A percentile compares a stretch with the other conserved stretches of the same genome.
Evolutionary conservation across 495 filamentous ascomycete genomes (phyloP).

Genomic region (Aspergillus baeticus): DNA sequence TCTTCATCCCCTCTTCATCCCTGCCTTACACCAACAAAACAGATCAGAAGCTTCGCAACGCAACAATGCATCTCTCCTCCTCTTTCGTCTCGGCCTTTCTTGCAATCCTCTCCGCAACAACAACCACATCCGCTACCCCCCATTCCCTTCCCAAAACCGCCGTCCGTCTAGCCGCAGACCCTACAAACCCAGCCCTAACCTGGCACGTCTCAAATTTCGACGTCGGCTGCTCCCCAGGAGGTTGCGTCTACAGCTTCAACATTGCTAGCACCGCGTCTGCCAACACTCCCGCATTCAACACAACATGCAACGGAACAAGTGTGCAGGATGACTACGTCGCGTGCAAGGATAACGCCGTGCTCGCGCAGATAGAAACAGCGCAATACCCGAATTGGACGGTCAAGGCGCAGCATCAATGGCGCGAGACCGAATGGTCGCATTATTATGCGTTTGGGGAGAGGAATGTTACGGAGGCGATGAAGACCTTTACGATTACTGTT

Average conservation of each 20-base stretch:
- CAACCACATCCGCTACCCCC: slow-evolving; percentile 1
- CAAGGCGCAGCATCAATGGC: slow-evolving; percentile 35
- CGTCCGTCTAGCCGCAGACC: slow-evolving; percentile 12
- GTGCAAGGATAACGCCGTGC: slow-evolving; percentile 30
- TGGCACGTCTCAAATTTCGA: slow-evolving; percentile 36
- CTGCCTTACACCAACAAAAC: neutral
- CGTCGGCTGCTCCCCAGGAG: slow-evolving; percentile 35
- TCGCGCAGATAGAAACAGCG: slow-evolving; percentile 24
- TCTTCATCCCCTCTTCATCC: neutral
- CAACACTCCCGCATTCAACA: slow-evolving; percentile 42
- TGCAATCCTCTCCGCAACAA: slow-evolving; percentile 25
- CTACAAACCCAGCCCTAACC: slow-evolving; percentile 23
- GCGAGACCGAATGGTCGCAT: slow-evolving; percentile 16
- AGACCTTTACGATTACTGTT: slow-evolving; percentile 24
- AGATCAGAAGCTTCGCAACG: neutral
- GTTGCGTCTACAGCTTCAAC: slow-evolving; percentile 37
- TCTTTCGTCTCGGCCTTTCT: slow-evolving; percentile 33
- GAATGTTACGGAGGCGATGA: slow-evolving; percentile 20
- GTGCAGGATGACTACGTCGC: slow-evolving; percentile 19
- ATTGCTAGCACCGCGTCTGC: slow-evolving; percentile 25
- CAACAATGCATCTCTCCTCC: slow-evolving; percentile 35
- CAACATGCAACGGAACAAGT: slow-evolving; percentile 37
- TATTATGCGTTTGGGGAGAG: slow-evolving; percentile 19
- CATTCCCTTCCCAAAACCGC: slow-evolving; percentile 13
- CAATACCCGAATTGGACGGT: slow-evolving; percentile 33